Conservation (phyloP, 2,329 filamentous ascomycete species). For the Penicillium freii region DNA sequence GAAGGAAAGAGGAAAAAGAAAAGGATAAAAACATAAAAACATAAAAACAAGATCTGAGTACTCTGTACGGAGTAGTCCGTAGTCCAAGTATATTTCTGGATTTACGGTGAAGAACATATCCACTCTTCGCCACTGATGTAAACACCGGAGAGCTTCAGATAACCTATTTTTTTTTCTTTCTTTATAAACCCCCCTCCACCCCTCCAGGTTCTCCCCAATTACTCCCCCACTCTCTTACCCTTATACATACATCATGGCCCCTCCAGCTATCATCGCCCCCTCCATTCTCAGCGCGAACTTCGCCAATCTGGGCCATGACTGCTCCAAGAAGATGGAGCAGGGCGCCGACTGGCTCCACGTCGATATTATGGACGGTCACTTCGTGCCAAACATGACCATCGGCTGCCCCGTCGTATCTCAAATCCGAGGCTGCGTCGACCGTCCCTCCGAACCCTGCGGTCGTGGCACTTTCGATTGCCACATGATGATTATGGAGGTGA, state of each 20-base stretch:
- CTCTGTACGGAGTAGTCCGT: too few relatives aligned
- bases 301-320: slow-evolving; percentile 80
- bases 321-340: slow-evolving; percentile 77
- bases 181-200: background rate
- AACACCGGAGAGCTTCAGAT: slow-evolving; percentile 14
- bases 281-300: slow-evolving; percentile 99
- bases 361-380: slow-evolving; percentile 98
- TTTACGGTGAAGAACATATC: slow-evolving; percentile 21
- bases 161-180: slow-evolving; percentile 2
- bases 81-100: background rate
- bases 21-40: background rate
- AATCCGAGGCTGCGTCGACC: slow-evolving; percentile 81
- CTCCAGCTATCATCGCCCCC: slow-evolving; percentile 89
- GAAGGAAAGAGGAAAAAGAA: too few relatives aligned
- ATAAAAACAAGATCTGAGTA: background rate
- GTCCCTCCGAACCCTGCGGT: slow-evolving; percentile 66
- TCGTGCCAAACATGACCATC: slow-evolving; percentile 98
- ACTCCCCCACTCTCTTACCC: background rate
- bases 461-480: slow-evolving; percentile 98
- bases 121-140: slow-evolving; percentile 22
- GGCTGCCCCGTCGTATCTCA: slow-evolving; percentile 93
- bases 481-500: slow-evolving; percentile 98
- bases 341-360: slow-evolving; percentile 93
- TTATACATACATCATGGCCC: slow-evolving; percentile 57
- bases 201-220: background rate